Conservation (phyloP, 306 rosid genomes). For the Vachellia pachyceras region DNA sequence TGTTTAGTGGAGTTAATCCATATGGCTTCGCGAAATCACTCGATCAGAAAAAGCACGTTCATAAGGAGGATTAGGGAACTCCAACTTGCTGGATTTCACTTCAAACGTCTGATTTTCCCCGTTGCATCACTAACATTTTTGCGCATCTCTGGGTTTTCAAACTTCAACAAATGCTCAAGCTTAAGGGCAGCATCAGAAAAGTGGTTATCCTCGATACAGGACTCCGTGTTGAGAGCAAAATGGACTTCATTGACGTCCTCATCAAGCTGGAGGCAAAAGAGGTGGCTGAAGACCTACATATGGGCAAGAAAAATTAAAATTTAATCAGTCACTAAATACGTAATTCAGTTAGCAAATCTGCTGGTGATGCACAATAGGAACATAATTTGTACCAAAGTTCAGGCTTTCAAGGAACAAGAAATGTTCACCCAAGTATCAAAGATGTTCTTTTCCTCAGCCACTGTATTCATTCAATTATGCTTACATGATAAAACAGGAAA, state of each 20-base stretch:
- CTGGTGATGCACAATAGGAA: background rate
- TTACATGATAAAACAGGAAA: background rate
- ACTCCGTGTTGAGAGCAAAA: slow-evolving; percentile 71
- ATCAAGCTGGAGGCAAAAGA: slow-evolving; percentile 76
- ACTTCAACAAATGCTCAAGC: slow-evolving; percentile 70
- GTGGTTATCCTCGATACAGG: slow-evolving; percentile 54
- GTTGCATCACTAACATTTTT: slow-evolving; percentile 65
- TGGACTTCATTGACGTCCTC: slow-evolving; percentile 93
- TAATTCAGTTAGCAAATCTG: background rate
- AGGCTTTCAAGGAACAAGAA: background rate
- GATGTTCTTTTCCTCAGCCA: background rate
- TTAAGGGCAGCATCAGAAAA: slow-evolving; percentile 64
- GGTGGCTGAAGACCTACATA: slow-evolving; percentile 75
- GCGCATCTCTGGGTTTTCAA: slow-evolving; percentile 71
- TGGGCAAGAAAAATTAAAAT: slow-evolving; percentile 30
- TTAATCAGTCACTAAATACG: background rate
- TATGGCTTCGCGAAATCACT: slow-evolving; percentile 32
- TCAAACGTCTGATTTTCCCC: slow-evolving; percentile 64
- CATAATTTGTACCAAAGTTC: background rate
- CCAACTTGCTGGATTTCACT: slow-evolving; percentile 42
- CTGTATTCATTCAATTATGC: background rate
- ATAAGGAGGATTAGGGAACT: background rate
- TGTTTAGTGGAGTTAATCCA: background rate
- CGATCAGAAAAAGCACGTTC: background rate
- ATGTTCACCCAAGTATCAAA: background rate